Conservation (phyloP, 2,329 filamentous ascomycete genomes). For the Cytospora schulzeri region DNA sequence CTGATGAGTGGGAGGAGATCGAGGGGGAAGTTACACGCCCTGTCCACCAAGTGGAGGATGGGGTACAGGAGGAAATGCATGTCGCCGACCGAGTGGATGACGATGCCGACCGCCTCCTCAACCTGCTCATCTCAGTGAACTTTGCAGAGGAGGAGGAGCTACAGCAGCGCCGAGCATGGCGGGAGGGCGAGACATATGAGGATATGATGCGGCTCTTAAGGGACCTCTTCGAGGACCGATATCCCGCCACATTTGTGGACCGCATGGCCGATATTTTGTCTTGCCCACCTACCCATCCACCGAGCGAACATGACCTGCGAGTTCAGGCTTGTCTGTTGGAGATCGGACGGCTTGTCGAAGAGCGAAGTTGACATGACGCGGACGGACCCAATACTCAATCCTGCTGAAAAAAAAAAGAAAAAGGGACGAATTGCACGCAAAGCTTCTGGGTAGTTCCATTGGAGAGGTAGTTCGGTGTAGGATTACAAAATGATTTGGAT, state of each 20-base stretch:
- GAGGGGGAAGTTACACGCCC: constrained; percentile 15
- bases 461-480: constrained; percentile 16
- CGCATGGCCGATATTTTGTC: constrained; percentile 20
- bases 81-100: constrained; percentile 24
- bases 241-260: constrained; percentile 9
- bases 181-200: constrained; percentile 3
- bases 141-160: constrained; percentile 13
- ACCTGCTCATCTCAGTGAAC: constrained; percentile 17
- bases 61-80: constrained; percentile 1
- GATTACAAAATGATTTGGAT: constrained; percentile 21
- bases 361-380: background rate
- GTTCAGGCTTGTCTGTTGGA: constrained; percentile 17
- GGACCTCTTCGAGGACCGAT: constrained; percentile 11
- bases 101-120: constrained; percentile 13
- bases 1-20: constrained; percentile 26
- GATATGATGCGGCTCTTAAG: constrained; percentile 1
- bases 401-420: background rate
- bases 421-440: background rate
- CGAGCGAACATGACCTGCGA: constrained; percentile 14
- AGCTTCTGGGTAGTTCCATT: background rate
- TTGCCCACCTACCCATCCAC: constrained; percentile 13
- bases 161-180: constrained; percentile 15
- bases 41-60: constrained; percentile 27
- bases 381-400: background rate
- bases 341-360: constrained; percentile 11